These are phyloP conservation scores for Cytospora mali DNA, from an alignment of 2,329 filamentous ascomycete species.

Conservation along the genomic window DNA sequence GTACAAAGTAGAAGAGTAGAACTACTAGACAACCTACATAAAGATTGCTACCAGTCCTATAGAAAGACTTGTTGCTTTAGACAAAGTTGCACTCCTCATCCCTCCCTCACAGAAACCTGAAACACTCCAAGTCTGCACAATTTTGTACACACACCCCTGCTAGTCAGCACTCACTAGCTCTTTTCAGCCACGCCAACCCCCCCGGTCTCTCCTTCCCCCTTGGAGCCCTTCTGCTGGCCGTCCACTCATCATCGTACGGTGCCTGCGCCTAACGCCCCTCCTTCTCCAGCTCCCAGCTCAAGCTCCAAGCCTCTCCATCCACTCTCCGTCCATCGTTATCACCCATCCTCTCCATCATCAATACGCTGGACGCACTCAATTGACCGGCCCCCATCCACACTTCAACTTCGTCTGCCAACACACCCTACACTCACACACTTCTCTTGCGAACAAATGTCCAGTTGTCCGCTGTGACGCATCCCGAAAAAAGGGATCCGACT, in stretches of 20 bases:
- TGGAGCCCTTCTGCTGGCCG: constrained; percentile 4
- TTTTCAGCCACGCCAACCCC: constrained; percentile 18
- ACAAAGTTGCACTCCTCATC: constrained; percentile 2
- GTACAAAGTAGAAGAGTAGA: no score
- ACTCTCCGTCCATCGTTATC: neutral
- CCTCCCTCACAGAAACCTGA: constrained; percentile 10
- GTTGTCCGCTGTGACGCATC: neutral
- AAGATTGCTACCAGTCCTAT: no score
- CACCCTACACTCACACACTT: neutral
- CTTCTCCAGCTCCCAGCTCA: neutral
- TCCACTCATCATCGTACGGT: constrained; percentile 18
- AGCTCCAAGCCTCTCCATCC: neutral
- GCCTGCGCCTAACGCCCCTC: constrained; percentile 9
- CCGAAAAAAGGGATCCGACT: neutral
- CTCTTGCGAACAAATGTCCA: neutral
- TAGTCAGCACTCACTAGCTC: constrained; percentile 16
- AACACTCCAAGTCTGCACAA: constrained; percentile 20
- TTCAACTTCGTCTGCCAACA: neutral
- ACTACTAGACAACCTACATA: no score
- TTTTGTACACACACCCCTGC: constrained; percentile 16
- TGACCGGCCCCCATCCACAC: neutral
- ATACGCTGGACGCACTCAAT: neutral
- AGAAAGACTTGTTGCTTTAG: neutral
- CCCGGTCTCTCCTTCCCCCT: neutral
- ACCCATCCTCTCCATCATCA: neutral